phyloP scores from a whole-genome alignment of 1,284 basidiomycete species.

The Sporisorium iseilematis-ciliati region DNA sequence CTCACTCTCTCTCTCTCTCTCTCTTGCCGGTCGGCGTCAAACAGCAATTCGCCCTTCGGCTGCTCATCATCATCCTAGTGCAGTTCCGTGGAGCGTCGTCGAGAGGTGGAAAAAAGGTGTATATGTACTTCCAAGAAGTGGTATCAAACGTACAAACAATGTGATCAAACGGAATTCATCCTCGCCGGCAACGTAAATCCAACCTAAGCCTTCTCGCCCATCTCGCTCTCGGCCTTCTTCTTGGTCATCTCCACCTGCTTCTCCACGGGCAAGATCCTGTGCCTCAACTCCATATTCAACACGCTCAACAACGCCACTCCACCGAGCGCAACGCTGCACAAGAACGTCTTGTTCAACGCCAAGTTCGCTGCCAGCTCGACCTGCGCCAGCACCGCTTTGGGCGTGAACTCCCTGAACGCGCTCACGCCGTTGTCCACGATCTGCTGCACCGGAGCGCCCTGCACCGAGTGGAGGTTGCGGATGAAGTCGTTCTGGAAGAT shows the following conservation, averaged over 20 bases:
- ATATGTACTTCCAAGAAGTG: too few relatives aligned
- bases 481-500: constrained; percentile 57
- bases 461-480: constrained; percentile 25
- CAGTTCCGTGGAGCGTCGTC: too few relatives aligned
- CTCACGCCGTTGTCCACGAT: constrained; percentile 46
- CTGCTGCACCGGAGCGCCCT: constrained; percentile 22
- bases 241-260: neutral
- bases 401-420: constrained; percentile 42
- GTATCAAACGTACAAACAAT: too few relatives aligned
- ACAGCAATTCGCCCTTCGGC: too few relatives aligned
- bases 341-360: constrained; percentile 42
- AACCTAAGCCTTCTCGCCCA: neutral
- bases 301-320: constrained; percentile 29
- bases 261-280: constrained; percentile 22
- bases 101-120: too few relatives aligned
- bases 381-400: constrained; percentile 14
- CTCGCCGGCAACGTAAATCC: neutral
- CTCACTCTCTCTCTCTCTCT: too few relatives aligned
- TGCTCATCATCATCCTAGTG: too few relatives aligned
- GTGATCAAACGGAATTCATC: too few relatives aligned
- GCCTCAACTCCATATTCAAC: constrained; percentile 53
- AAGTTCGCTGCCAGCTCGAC: constrained; percentile 41
- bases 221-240: constrained; percentile 1
- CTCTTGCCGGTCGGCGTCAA: too few relatives aligned
- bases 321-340: constrained; percentile 37